Percentiles rank a stretch among this genome's conserved stretches.
Evolutionary conservation across 345 rosid genomes (phyloP).

Genomic region (Psidium guajava): DNA sequence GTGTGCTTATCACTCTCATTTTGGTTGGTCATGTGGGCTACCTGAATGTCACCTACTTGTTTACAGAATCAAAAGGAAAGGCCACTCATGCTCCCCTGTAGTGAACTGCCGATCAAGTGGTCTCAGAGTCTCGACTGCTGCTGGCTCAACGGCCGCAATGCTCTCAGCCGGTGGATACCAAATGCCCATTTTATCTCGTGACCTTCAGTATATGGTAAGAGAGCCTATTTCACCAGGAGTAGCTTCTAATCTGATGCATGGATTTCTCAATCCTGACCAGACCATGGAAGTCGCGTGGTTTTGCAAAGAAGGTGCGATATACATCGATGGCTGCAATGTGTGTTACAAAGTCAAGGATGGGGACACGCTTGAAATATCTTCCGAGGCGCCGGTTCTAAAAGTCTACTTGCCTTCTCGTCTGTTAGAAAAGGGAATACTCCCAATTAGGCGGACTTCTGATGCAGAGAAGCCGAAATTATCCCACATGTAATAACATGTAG

Average conservation of each 20-base stretch:
- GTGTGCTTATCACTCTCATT: neutral
- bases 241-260: conserved; percentile 48
- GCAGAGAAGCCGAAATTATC: neutral
- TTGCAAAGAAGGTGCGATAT: conserved; percentile 50
- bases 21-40: neutral
- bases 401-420: conserved; percentile 48
- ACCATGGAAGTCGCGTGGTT: conserved; percentile 51
- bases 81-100: conserved; percentile 23
- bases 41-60: neutral
- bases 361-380: conserved; percentile 51
- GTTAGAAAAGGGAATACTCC: neutral
- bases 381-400: conserved; percentile 52
- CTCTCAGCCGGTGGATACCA: conserved; percentile 76
- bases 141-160: conserved; percentile 94
- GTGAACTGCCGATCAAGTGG: conserved; percentile 85
- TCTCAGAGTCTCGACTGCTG: conserved; percentile 75
- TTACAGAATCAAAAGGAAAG: conserved; percentile 40
- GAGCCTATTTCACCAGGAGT: conserved; percentile 61
- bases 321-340: conserved; percentile 72
- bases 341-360: conserved; percentile 32
- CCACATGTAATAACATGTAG: neutral
- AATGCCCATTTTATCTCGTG: conserved; percentile 60
- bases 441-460: neutral
- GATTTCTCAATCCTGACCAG: conserved; percentile 37
- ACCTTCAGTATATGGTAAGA: conserved; percentile 83